Evolutionary conservation across 78 protist genomes (phyloP), one percentile per base, ranked within the genome.

Genomic region (Guillardia theta): DNA sequence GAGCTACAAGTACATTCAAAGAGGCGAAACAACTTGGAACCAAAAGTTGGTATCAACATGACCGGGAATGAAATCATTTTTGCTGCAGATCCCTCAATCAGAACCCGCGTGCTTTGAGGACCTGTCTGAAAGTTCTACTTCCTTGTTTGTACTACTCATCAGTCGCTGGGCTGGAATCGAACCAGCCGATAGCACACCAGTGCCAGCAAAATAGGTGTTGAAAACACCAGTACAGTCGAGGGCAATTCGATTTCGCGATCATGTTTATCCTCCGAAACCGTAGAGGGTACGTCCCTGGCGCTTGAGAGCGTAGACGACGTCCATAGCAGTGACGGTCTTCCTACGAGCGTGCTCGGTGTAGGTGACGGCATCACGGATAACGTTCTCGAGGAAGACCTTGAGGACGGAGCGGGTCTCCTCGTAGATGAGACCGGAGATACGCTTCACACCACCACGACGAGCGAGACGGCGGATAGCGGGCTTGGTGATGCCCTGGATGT

Each of bases 401-500:
- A 98, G 97, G 47, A 98, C 99, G 47, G 93, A 93, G 88, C 99
- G 96, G 88, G 98, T 97, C 95, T 98, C 99, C 94, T 98, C 99
- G 97, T 98, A 98, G 96, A 98, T 98, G 94, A 97, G 98, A 93
- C 97, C 97, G 2, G 98, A 96, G 96, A 98, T 98, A 88, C 99
- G 98, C 97, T 98, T 98, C 94, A 98, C 99, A 95, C 99, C 99
- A 77, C 99, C 99, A 58, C 99, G 96, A 37, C 99, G 96, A 8
- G 99, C 99, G 21, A 98, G 96, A 83, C 99, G 98, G 45, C 99
- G 97, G 93, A 98, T 98, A 53, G 99, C 99, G 76, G 99, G 99
- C 96, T 97, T 97, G 96, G 99, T 98, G 94, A 98, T 97, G 78
- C 98, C 98, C 95, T 88, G 96, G 97, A 98, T 97, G 97, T 94